These are phyloP conservation scores for Mycena polygramma DNA, from an alignment of 768 basidiomycete genomes.

Conservation along the genomic window DNA sequence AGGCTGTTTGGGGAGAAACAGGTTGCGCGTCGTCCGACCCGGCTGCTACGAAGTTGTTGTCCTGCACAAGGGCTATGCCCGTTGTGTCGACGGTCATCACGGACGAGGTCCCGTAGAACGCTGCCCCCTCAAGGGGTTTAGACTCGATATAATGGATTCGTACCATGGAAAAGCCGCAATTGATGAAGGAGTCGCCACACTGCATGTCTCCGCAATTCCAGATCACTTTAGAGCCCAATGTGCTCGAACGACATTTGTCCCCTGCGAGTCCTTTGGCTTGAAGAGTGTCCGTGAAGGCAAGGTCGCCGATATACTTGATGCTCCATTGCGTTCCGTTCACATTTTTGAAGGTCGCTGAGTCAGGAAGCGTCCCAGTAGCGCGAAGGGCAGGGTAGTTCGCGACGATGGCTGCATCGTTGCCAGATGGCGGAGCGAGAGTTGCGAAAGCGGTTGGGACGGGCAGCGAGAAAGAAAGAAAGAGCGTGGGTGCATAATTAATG, in stretches of 20 bases:
- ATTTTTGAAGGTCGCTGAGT: not conserved
- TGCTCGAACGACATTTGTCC: constrained; percentile 1
- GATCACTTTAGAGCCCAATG: not conserved
- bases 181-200: not conserved
- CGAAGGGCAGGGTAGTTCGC: not conserved
- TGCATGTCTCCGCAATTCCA: constrained; percentile 7
- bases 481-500: no score
- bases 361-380: not conserved
- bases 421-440: no score
- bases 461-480: no score
- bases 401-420: no score
- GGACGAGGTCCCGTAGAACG: constrained; percentile 2
- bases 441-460: no score
- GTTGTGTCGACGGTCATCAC: constrained; percentile 1
- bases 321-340: constrained; percentile 4
- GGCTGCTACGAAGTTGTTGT: not conserved
- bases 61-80: not conserved
- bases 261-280: constrained; percentile 1
- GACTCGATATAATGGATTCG: no score
- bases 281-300: not conserved
- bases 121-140: not conserved
- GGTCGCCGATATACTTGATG: not conserved
- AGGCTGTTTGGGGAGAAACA: constrained; percentile 3
- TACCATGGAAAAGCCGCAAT: not conserved
- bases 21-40: not conserved